These are phyloP conservation scores for Macrotyloma uniflorum DNA, from an alignment of 306 rosid genomes.

Conservation along the genomic window DNA sequence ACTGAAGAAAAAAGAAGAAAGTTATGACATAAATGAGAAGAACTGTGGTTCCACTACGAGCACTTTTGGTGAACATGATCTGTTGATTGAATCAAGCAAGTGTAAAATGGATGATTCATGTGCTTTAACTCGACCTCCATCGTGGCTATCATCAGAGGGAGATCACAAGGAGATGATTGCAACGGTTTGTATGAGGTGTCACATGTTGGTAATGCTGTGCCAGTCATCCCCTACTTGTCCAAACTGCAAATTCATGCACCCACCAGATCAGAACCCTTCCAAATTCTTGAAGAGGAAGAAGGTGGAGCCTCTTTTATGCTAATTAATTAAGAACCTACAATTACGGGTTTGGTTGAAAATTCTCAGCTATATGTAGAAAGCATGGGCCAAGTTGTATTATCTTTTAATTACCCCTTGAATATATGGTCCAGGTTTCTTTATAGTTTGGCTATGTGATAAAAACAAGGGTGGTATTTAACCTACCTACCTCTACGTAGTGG, in stretches of 20 bases:
- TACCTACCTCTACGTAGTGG: conserved; percentile 22
- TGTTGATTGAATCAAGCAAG: conserved; percentile 31
- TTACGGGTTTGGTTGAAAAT: conserved; percentile 2
- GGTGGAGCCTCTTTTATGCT: conserved; percentile 59
- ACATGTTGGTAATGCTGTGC: conserved; percentile 91
- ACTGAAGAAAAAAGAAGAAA: conserved; percentile 40
- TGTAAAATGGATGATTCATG: conserved; percentile 26
- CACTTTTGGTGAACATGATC: conserved; percentile 17
- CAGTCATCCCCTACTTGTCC: conserved; percentile 90
- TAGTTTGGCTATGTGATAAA: conserved; percentile 18
- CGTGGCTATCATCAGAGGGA: conserved; percentile 58
- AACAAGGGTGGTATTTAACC: conserved; percentile 22
- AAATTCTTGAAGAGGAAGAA: conserved; percentile 57
- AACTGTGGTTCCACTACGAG: neutral
- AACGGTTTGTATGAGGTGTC: conserved; percentile 82
- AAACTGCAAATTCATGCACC: conserved; percentile 90
- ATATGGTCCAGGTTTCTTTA: conserved; percentile 23
- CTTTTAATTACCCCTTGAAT: conserved; percentile 4
- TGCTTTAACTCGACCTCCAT: conserved; percentile 34
- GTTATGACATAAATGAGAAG: conserved; percentile 24
- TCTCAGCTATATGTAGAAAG: neutral
- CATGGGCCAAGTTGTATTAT: conserved; percentile 14
- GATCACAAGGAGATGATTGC: conserved; percentile 80
- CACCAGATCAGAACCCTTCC: conserved; percentile 64
- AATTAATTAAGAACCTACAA: neutral